These are phyloP conservation scores for Miscanthus lutarioriparius DNA, from an alignment of 176 grass and related monocot genomes.

Conservation along the genomic window DNA sequence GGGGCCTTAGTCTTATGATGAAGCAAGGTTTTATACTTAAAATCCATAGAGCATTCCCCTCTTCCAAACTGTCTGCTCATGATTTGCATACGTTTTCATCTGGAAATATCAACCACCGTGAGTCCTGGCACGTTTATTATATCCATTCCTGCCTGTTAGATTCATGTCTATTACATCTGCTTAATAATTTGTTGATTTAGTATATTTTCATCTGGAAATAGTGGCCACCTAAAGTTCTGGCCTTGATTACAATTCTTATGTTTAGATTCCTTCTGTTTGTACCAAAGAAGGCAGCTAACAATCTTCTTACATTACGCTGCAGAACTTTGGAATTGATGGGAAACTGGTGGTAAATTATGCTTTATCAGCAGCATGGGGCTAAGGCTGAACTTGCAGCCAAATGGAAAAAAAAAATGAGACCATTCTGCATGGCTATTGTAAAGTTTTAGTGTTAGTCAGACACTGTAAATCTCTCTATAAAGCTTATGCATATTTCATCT, in stretches of 20 bases:
- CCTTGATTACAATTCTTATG: not conserved
- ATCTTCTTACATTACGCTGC: constrained; percentile 34
- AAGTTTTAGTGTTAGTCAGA: constrained; percentile 21
- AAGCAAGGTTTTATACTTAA: not conserved
- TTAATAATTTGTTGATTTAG: not conserved
- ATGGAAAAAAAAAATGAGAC: not conserved
- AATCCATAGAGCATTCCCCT: not conserved
- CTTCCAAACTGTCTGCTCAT: not conserved
- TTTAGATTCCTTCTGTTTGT: not conserved
- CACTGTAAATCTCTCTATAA: not conserved
- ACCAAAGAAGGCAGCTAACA: not conserved
- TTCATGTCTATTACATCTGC: not conserved
- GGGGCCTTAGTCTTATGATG: not conserved
- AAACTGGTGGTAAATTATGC: constrained; percentile 92
- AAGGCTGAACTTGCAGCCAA: constrained; percentile 4
- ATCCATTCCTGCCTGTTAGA: not conserved
- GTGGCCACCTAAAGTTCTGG: not conserved
- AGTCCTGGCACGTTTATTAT: not conserved
- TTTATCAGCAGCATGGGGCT: constrained; percentile 80
- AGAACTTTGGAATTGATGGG: constrained; percentile 84
- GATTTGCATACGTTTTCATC: not conserved
- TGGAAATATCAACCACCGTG: not conserved
- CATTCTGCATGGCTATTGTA: not conserved
- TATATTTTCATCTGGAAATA: not conserved
- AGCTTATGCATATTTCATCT: not conserved